Conservation (phyloP, 176 grass and related monocot species). For the Bothriochloa decipiens region DNA sequence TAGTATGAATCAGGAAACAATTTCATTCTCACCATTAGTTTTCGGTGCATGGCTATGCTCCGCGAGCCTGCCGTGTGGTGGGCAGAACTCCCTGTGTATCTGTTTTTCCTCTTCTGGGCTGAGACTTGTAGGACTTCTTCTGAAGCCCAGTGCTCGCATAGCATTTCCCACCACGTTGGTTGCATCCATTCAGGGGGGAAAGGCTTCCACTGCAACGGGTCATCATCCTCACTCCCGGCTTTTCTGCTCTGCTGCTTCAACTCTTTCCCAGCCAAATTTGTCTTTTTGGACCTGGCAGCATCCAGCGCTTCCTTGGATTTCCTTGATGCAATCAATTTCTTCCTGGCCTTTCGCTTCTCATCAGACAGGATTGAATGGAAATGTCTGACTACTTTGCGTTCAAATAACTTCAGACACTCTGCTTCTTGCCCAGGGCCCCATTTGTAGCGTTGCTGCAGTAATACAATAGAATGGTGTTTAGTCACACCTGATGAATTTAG, state of each 20-base stretch:
- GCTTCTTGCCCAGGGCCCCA: constrained; percentile 40
- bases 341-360: constrained; percentile 49
- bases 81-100: constrained; percentile 45
- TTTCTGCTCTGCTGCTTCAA: constrained; percentile 24
- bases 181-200: constrained; percentile 52
- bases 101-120: constrained; percentile 47
- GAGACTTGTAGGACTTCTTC: constrained; percentile 47
- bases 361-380: constrained; percentile 44
- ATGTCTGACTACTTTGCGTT: constrained; percentile 41
- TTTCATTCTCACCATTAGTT: constrained; percentile 45
- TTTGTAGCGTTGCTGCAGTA: constrained; percentile 45
- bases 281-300: constrained; percentile 24
- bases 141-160: constrained; percentile 55
- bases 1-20: constrained; percentile 20
- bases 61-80: constrained; percentile 52
- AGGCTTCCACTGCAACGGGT: constrained; percentile 47
- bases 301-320: constrained; percentile 32
- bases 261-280: constrained; percentile 34
- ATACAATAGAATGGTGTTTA: constrained; percentile 28
- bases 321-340: constrained; percentile 34
- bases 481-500: constrained; percentile 19
- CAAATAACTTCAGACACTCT: constrained; percentile 47
- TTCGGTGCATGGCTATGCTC: constrained; percentile 55
- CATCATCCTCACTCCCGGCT: constrained; percentile 22
- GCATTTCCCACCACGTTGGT: constrained; percentile 49